These are phyloP conservation scores for Kurtzmaniella quercitrusa DNA, from an alignment of 1,139 yeast genomes.

Conservation along the genomic window DNA sequence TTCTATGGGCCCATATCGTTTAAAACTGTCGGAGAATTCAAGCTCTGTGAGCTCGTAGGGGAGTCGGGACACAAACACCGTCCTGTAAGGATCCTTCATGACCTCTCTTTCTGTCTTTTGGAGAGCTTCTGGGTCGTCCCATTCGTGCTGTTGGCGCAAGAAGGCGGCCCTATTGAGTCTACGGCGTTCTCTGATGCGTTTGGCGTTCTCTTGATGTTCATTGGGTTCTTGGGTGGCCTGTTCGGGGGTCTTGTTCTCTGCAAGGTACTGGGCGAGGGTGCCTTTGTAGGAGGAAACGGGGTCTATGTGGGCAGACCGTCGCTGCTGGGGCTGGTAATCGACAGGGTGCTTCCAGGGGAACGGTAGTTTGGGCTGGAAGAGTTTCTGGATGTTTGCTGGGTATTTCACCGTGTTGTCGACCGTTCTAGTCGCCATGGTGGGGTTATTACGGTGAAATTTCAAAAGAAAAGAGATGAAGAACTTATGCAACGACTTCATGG, in stretches of 20 bases:
- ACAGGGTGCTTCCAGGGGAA: constrained; percentile 46
- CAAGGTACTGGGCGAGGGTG: constrained; percentile 27
- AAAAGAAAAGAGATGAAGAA: not conserved
- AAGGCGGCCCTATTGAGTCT: constrained; percentile 22
- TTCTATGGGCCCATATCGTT: constrained; percentile 68
- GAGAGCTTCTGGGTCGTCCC: constrained; percentile 51
- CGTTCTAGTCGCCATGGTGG: constrained; percentile 7
- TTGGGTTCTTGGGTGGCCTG: constrained; percentile 13
- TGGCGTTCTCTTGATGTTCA: constrained; percentile 10
- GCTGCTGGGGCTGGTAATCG: constrained; percentile 49
- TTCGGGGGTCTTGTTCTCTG: constrained; percentile 28
- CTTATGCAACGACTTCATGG: too few species aligned
- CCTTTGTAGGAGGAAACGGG: constrained; percentile 46
- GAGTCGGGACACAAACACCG: constrained; percentile 74
- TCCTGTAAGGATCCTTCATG: constrained; percentile 69
- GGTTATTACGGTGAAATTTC: not conserved
- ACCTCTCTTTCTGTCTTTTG: constrained; percentile 50
- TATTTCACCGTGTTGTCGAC: constrained; percentile 40
- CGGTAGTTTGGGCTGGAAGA: constrained; percentile 74
- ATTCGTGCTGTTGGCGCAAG: constrained; percentile 34
- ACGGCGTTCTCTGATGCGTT: constrained; percentile 8
- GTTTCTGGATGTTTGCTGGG: constrained; percentile 59
- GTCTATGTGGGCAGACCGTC: constrained; percentile 48
- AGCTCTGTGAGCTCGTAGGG: constrained; percentile 64
- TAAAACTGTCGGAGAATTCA: constrained; percentile 61